phyloP scores from a whole-genome alignment of 1,284 basidiomycete species.

The Malassezia restricta region DNA sequence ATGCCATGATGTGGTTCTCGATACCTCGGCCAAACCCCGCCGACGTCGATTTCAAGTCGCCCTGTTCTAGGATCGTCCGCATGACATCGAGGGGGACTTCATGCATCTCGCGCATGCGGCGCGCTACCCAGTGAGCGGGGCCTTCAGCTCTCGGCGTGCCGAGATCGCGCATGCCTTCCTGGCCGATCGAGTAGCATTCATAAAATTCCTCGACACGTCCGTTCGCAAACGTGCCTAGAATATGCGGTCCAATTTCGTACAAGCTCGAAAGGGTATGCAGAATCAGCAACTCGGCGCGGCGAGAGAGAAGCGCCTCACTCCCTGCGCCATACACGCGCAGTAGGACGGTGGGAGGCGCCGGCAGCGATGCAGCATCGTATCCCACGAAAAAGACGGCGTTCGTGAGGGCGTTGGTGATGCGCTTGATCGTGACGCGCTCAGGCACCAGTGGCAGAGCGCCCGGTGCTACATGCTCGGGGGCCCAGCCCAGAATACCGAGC shows the following conservation, averaged over 20 bases:
- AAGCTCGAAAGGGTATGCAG: conserved; percentile 41
- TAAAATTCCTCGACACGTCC: conserved; percentile 44
- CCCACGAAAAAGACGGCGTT: conserved; percentile 45
- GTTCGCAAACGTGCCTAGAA: conserved; percentile 44
- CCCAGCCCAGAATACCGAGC: conserved; percentile 32
- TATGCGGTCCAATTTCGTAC: conserved; percentile 45
- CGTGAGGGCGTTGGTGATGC: conserved; percentile 38
- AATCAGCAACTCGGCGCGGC: conserved; percentile 40
- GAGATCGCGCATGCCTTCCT: conserved; percentile 36
- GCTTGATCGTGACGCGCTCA: conserved; percentile 23
- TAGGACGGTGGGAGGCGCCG: conserved; percentile 30
- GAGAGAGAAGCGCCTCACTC: conserved; percentile 35
- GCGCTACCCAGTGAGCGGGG: conserved; percentile 38
- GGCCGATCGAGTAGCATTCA: conserved; percentile 37
- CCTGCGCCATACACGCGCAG: conserved; percentile 41
- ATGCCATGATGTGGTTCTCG: conserved; percentile 41
- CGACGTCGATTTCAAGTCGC: conserved; percentile 30
- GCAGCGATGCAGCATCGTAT: conserved; percentile 17
- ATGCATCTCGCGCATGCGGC: conserved; percentile 43
- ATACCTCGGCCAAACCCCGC: conserved; percentile 43
- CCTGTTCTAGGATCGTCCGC: conserved; percentile 40
- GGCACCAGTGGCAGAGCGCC: conserved; percentile 22
- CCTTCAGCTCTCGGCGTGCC: conserved; percentile 32
- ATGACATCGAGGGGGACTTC: conserved; percentile 44
- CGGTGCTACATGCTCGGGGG: conserved; percentile 19